These are phyloP conservation scores for Lagenidium sp. DNA, from an alignment of 352 stramenopile species.

Conservation along the genomic window DNA sequence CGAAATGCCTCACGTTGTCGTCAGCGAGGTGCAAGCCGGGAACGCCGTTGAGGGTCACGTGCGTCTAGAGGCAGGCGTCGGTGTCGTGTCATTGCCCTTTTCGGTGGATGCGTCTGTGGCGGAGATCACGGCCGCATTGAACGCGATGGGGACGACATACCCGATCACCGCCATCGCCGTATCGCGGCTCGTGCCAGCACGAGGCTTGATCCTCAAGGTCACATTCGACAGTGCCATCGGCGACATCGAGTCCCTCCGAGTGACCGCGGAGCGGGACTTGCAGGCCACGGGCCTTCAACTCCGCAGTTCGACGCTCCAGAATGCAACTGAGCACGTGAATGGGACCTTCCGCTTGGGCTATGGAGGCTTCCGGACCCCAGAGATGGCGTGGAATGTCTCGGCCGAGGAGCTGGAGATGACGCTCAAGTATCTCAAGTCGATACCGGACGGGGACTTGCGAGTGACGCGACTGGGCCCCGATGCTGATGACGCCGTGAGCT, in stretches of 20 bases:
- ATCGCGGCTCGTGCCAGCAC: slow-evolving; percentile 1
- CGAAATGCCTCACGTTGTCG: slow-evolving; percentile 8
- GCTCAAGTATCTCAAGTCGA: slow-evolving; percentile 53
- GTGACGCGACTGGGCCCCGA: slow-evolving; percentile 30
- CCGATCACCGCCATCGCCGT: background rate
- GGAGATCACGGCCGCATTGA: slow-evolving; percentile 11
- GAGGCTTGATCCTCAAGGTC: slow-evolving; percentile 14
- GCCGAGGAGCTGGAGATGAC: slow-evolving; percentile 68
- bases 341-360: slow-evolving; percentile 47
- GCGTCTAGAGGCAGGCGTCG: slow-evolving; percentile 1
- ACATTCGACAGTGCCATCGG: slow-evolving; percentile 19
- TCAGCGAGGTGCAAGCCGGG: slow-evolving; percentile 15
- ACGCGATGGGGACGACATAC: background rate
- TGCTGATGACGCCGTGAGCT: slow-evolving; percentile 25
- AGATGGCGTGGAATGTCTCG: slow-evolving; percentile 71
- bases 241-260: slow-evolving; percentile 15
- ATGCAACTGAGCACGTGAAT: slow-evolving; percentile 24
- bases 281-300: slow-evolving; percentile 16
- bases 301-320: slow-evolving; percentile 19
- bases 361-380: slow-evolving; percentile 31
- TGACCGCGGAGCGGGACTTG: slow-evolving; percentile 10
- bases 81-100: slow-evolving; percentile 17
- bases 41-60: slow-evolving; percentile 24
- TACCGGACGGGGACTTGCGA: slow-evolving; percentile 37
- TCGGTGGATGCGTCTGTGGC: slow-evolving; percentile 9